phyloP scores from a whole-genome alignment of 2,329 filamentous ascomycete genomes.

The Diplodia intermedia region DNA sequence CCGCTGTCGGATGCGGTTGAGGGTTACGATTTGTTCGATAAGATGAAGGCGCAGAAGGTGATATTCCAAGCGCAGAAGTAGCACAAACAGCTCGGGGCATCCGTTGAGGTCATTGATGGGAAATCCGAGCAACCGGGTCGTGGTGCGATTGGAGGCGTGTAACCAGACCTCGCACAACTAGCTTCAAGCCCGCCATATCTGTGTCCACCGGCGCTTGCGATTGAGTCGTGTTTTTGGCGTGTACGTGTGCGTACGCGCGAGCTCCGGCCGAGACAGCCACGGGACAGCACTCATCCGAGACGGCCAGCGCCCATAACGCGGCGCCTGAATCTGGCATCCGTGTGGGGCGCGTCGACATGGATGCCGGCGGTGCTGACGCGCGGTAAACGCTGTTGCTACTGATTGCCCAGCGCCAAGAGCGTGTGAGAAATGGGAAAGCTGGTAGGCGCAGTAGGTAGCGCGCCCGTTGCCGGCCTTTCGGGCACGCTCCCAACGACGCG shows the following conservation, averaged over 20 bases:
- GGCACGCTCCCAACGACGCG: not conserved
- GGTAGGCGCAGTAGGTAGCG: not conserved
- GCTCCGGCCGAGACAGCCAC: constrained; percentile 21
- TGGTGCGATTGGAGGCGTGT: constrained; percentile 28
- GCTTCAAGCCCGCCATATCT: constrained; percentile 3
- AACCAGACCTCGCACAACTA: constrained; percentile 29
- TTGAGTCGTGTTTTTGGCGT: constrained; percentile 23
- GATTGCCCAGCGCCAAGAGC: not conserved
- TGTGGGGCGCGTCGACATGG: constrained; percentile 15
- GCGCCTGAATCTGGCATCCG: not conserved
- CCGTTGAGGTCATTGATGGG: constrained; percentile 20
- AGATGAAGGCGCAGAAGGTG: constrained; percentile 61
- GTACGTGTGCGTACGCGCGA: constrained; percentile 9
- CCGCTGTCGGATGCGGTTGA: constrained; percentile 57
- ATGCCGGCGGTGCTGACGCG: constrained; percentile 19
- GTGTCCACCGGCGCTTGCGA: not conserved
- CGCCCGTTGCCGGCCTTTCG: not conserved
- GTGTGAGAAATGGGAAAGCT: not conserved
- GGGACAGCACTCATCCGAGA: constrained; percentile 21
- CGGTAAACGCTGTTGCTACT: constrained; percentile 26
- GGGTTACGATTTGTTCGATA: constrained; percentile 61
- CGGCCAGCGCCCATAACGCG: constrained; percentile 10
- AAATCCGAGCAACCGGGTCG: constrained; percentile 22
- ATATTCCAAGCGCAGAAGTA: constrained; percentile 56
- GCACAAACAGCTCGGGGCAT: constrained; percentile 15